Evolutionary conservation across 768 basidiomycete species (phyloP).

Genomic region (Chalciporus chontae): DNA sequence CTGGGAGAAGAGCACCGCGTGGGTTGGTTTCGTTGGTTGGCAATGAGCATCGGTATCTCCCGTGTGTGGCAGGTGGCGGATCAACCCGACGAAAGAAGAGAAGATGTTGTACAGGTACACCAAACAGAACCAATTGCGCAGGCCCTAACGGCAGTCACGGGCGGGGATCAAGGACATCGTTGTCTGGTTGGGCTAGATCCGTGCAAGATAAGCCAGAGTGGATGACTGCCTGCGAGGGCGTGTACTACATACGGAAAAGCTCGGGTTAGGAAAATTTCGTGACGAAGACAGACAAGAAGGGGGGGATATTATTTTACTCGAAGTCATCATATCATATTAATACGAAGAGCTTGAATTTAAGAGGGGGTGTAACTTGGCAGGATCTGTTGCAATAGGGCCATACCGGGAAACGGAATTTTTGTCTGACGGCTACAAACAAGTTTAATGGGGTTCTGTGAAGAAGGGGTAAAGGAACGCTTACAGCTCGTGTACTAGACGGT

Average conservation of each 20-base stretch:
- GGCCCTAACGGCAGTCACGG: neutral
- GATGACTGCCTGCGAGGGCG: too few species aligned
- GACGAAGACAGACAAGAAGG: neutral
- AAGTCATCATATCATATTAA: neutral
- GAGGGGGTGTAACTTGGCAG: conserved; percentile 20
- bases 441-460: neutral
- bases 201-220: neutral
- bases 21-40: neutral
- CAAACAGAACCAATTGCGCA: neutral
- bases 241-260: neutral
- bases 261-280: too few species aligned
- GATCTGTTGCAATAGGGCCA: conserved; percentile 22
- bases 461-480: conserved; percentile 26
- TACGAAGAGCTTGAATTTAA: neutral
- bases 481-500: conserved; percentile 55
- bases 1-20: too few species aligned
- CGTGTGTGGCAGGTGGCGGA: too few species aligned
- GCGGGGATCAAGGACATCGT: neutral
- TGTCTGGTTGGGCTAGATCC: neutral
- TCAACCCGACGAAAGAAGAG: neutral
- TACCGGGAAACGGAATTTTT: conserved; percentile 28
- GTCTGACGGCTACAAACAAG: conserved; percentile 22
- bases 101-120: neutral
- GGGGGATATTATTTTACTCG: neutral
- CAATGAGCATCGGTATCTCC: too few species aligned